Evolutionary conservation across 257 asterid species (phyloP).

Genomic region (Solanum bukasovii): DNA sequence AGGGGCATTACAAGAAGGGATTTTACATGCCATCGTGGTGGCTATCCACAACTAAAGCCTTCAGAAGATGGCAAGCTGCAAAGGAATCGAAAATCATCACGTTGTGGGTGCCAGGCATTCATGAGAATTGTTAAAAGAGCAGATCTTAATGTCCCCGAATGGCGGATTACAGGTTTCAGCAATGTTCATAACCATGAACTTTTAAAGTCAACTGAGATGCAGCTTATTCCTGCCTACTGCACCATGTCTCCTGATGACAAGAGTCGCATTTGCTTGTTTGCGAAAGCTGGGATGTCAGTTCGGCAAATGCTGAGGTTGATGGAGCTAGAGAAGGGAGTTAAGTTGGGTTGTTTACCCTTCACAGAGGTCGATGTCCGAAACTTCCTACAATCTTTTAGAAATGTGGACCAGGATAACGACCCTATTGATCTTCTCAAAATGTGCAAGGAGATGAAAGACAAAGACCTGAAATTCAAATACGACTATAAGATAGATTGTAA

Average conservation of each 20-base stretch:
- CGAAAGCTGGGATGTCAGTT: constrained; percentile 92
- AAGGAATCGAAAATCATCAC: constrained; percentile 82
- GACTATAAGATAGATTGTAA: constrained; percentile 68
- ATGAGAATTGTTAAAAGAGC: constrained; percentile 85
- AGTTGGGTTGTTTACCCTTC: constrained; percentile 88
- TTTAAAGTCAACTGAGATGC: constrained; percentile 84
- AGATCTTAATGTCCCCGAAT: constrained; percentile 69
- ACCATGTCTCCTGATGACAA: constrained; percentile 84
- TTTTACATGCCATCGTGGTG: constrained; percentile 97
- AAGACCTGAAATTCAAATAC: constrained; percentile 70
- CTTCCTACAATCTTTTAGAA: constrained; percentile 75
- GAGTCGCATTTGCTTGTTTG: constrained; percentile 81
- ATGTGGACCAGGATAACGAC: constrained; percentile 85
- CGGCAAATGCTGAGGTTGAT: constrained; percentile 95
- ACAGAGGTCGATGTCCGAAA: constrained; percentile 93
- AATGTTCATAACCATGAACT: constrained; percentile 95
- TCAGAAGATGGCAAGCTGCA: constrained; percentile 67
- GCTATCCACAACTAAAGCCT: constrained; percentile 76
- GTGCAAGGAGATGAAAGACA: constrained; percentile 90
- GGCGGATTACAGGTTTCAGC: constrained; percentile 88
- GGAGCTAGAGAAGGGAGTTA: constrained; percentile 88
- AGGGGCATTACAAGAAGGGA: constrained; percentile 94
- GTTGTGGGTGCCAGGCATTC: constrained; percentile 96
- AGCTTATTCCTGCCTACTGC: constrained; percentile 93
- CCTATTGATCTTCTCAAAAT: constrained; percentile 72